These are phyloP conservation scores for Aspergillus uvarum DNA, from an alignment of 2,329 filamentous ascomycete genomes.

Conservation along the genomic window DNA sequence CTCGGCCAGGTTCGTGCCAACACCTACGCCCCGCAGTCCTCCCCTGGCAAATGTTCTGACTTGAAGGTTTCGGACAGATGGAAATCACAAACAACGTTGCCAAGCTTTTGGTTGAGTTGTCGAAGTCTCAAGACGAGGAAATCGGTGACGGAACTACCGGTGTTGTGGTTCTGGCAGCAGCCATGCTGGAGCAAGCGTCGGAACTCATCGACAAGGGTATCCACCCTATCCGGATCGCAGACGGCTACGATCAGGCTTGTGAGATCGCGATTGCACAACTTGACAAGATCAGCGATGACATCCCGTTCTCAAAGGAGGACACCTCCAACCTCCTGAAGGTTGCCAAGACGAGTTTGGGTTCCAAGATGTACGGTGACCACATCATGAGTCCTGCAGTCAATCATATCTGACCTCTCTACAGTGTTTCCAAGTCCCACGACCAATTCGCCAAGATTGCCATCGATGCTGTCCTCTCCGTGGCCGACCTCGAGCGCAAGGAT, in stretches of 20 bases:
- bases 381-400: background rate
- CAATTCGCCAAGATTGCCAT: conserved; percentile 97
- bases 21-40: background rate
- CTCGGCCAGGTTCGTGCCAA: conserved; percentile 64
- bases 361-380: conserved; percentile 69
- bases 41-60: background rate
- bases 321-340: conserved; percentile 89
- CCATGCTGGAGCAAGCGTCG: conserved; percentile 91
- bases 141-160: conserved; percentile 98
- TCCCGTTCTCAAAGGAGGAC: conserved; percentile 77
- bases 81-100: conserved; percentile 98
- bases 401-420: conserved; percentile 25
- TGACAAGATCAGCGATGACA: conserved; percentile 87
- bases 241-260: conserved; percentile 96
- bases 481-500: conserved; percentile 91
- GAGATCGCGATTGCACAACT: conserved; percentile 93
- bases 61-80: conserved; percentile 61
- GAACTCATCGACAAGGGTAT: conserved; percentile 99
- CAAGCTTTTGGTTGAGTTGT: conserved; percentile 93
- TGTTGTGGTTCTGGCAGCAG: conserved; percentile 92
- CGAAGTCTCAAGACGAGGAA: conserved; percentile 97
- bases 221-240: conserved; percentile 96
- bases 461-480: conserved; percentile 93
- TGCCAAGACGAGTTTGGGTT: conserved; percentile 90
- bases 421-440: conserved; percentile 94